These are phyloP conservation scores for Sporisorium scitamineum DNA, from an alignment of 1,284 basidiomycete species.

Conservation along the genomic window DNA sequence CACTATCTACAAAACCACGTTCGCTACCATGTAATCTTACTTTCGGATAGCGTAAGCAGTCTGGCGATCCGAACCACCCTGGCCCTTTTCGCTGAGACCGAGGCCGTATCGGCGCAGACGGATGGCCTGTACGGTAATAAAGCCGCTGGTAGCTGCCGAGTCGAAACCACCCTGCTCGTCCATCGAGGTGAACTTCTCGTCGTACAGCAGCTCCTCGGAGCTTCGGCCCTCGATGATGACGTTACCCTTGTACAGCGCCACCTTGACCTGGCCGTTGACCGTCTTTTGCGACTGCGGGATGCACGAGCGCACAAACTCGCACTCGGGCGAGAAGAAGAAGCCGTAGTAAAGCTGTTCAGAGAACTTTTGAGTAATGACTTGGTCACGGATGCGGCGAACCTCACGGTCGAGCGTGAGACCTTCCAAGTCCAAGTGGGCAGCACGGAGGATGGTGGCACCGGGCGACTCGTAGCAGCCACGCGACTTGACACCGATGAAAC, in stretches of 20 bases:
- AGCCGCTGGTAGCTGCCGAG: conserved; percentile 65
- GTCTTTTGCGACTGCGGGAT: conserved; percentile 91
- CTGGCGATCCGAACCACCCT: conserved; percentile 58
- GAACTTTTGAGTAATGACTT: conserved; percentile 91
- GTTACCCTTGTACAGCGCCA: conserved; percentile 97
- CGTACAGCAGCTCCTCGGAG: conserved; percentile 90
- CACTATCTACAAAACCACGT: neutral
- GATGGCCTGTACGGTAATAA: conserved; percentile 68
- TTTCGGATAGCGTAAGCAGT: conserved; percentile 62
- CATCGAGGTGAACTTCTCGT: conserved; percentile 98
- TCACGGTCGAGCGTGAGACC: conserved; percentile 97
- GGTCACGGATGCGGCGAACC: conserved; percentile 92
- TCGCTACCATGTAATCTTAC: conserved; percentile 6
- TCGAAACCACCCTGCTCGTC: conserved; percentile 98
- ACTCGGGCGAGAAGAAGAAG: conserved; percentile 94
- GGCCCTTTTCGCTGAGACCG: conserved; percentile 57
- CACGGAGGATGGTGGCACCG: conserved; percentile 93
- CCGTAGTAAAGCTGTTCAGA: conserved; percentile 94
- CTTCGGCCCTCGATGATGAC: conserved; percentile 91
- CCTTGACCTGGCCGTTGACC: conserved; percentile 89
- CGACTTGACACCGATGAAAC: conserved; percentile 98
- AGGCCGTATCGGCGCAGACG: conserved; percentile 65
- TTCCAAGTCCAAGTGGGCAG: conserved; percentile 95
- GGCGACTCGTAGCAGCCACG: conserved; percentile 99
- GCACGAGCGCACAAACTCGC: conserved; percentile 82